These are phyloP conservation scores for Plantago lanceolata DNA, from an alignment of 305 asterid genomes.

Conservation along the genomic window DNA sequence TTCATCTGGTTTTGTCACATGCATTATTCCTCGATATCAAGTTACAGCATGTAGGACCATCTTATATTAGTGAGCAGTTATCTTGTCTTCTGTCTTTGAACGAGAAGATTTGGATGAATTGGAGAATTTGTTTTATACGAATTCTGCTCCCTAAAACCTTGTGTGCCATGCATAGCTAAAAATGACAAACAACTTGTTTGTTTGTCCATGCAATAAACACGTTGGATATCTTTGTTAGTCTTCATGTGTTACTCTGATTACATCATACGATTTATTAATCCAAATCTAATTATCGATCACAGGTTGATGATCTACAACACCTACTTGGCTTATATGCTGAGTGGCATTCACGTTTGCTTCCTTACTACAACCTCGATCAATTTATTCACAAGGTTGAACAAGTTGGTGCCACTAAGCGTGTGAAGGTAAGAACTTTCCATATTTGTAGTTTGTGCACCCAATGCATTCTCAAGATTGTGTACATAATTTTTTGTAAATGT, in stretches of 20 bases:
- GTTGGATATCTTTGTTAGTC: too few relatives aligned
- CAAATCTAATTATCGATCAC: constrained; percentile 16
- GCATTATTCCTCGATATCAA: too few relatives aligned
- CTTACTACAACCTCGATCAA: constrained; percentile 71
- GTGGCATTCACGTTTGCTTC: constrained; percentile 78
- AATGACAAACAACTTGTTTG: too few relatives aligned
- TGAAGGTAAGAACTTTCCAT: constrained; percentile 49
- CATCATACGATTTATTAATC: constrained; percentile 1
- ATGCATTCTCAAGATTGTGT: background rate
- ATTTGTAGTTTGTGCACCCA: background rate
- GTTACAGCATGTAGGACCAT: too few relatives aligned
- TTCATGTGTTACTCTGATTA: background rate
- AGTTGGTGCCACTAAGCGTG: constrained; percentile 63
- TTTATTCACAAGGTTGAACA: constrained; percentile 78
- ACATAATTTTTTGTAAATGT: background rate
- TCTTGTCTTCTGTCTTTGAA: too few relatives aligned
- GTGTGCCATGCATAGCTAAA: too few relatives aligned
- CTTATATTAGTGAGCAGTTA: too few relatives aligned
- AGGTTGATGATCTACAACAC: constrained; percentile 71
- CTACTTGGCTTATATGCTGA: constrained; percentile 74
- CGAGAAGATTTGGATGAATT: too few relatives aligned
- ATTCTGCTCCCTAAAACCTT: too few relatives aligned
- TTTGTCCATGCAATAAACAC: too few relatives aligned
- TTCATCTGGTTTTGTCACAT: too few relatives aligned
- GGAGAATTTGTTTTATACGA: too few relatives aligned